Base-by-base conservation (phyloP, 257 asterid genomes). In the Parsonsia alboflavescens region DNA sequence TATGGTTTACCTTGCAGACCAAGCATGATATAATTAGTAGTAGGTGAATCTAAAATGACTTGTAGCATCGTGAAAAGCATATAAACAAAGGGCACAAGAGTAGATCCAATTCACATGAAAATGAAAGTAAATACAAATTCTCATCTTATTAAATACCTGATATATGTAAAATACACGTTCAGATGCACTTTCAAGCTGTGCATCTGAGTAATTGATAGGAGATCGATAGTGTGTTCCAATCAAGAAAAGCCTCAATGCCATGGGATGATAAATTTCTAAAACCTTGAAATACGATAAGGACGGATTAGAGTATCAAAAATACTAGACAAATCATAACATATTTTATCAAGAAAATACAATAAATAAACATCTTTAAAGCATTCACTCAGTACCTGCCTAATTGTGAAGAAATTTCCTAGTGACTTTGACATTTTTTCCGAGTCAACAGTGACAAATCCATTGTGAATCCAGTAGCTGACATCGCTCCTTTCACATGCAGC, bases 341-440 rank as follows among this genome's bases (percentile, higher is more conserved):
- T 33, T 7, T 44, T 19, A 58, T 63, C 41, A 70, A 63, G 59
- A 45, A 36, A 33, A 13, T 17, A 33, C 11, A 28, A 17, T 30
- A 64, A 65, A 17, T 8, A 21, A n/a, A 63, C n/a, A 65, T 19
- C 49, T 44, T 12, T 10, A 12, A 17, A 49, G 42, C 26, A 26
- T 11, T 74, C 44, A 70, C 16, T 58, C 45, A 39, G 58, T 87
- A 88, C 99, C 97, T 92, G 89, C 73, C 97, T 88, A 70, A 94
- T 94, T 53, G 99, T 92, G 90, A 94, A 92, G 82, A 94, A 94
- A 76, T 94, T 94, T 28, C 99, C 99, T 70, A 94, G 93, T 72
- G 99, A 94, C 84, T 94, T 94, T 3, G 99, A 94, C 99, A 94
- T 94, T 75, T 94, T 94, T 81, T 92, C 93, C 21, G 96, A 89